Conservation (phyloP, 2,329 filamentous ascomycete genomes). For the Elsinoe batatas region DNA sequence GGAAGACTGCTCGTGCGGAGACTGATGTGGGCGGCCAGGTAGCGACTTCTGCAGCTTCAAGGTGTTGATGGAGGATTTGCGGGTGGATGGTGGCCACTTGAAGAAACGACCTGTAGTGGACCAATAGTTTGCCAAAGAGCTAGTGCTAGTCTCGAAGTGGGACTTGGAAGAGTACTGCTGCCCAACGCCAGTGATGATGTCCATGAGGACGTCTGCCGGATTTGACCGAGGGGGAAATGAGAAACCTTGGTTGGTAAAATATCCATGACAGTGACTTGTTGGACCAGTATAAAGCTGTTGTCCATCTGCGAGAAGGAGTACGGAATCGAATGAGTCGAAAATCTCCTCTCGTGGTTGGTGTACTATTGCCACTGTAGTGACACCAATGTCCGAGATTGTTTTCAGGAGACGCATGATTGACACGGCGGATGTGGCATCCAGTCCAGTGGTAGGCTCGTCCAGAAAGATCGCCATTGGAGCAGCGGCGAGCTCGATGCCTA, state of each 20-base stretch:
- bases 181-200: slow-evolving; percentile 51
- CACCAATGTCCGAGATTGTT: slow-evolving; percentile 44
- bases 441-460: slow-evolving; percentile 26
- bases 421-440: slow-evolving; percentile 45
- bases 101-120: slow-evolving; percentile 15
- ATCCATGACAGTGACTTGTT: slow-evolving; percentile 35
- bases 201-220: slow-evolving; percentile 49
- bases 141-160: neutral
- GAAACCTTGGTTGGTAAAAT: slow-evolving; percentile 47
- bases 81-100: neutral
- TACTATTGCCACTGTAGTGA: slow-evolving; percentile 50
- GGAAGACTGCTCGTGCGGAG: slow-evolving; percentile 32
- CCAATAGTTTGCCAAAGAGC: slow-evolving; percentile 31
- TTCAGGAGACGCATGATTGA: slow-evolving; percentile 48
- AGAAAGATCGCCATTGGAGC: slow-evolving; percentile 41
- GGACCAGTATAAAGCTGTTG: slow-evolving; percentile 46
- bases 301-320: slow-evolving; percentile 47
- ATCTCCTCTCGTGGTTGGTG: slow-evolving; percentile 52
- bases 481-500: slow-evolving; percentile 49
- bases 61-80: slow-evolving; percentile 17
- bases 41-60: slow-evolving; percentile 19
- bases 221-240: slow-evolving; percentile 41
- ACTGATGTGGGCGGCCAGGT: slow-evolving; percentile 17
- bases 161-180: slow-evolving; percentile 33
- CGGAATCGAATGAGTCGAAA: slow-evolving; percentile 47